Base-by-base conservation (phyloP, 1,284 basidiomycete species). In the Rhodotorula sp. region DNA sequence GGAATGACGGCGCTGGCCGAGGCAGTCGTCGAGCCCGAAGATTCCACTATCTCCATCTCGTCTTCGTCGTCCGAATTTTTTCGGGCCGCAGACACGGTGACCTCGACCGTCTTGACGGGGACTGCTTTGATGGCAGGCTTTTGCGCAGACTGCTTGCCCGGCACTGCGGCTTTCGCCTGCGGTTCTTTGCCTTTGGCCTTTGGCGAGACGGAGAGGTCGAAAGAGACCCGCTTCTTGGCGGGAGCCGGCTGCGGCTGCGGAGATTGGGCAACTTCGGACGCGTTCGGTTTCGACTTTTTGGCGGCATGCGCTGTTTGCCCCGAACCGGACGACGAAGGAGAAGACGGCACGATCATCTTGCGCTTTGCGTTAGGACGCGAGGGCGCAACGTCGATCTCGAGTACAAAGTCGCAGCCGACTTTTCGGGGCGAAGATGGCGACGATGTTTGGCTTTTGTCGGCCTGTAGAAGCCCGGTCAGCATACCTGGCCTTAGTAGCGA, bases 191-290 rank as follows among this genome's bases (percentile, higher is more conserved):
- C 52, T 5, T 34, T 31, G 26, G 26, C 60, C n/a, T 51, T 60
- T 26, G 51, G n/a, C 21, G 51, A 52, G 39, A 51, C 29, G 5
- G 20, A 51, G 16, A 56, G 15, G 10, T 68, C 66, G 64, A 71
- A 68, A 2, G 49, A 39, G 64, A 68, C 67, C 26, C 61, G 58
- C 68, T 69, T 65, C 58, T 56, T 69, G 29, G 26, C 18, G 10
- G 43, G 5, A 46, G 3, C 56, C 26, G 64, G 34, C 14, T 34
- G 23, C 34, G 58, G 34, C 23, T 14, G 23, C 20, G 51, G 12
- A 12, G 23, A 12, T 21, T n/a, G 51, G 51, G 23, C 51, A 23
- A 21, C 51, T 52, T n/a, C 12, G 51, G 23, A 12, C 8, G 23
- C 23, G 10, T 52, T 23, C 23, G 21, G 21, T 21, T 21, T n/a